These are phyloP conservation scores for Dillenia turbinata DNA, from an alignment of 164 flowering plant species.

Conservation along the genomic window DNA sequence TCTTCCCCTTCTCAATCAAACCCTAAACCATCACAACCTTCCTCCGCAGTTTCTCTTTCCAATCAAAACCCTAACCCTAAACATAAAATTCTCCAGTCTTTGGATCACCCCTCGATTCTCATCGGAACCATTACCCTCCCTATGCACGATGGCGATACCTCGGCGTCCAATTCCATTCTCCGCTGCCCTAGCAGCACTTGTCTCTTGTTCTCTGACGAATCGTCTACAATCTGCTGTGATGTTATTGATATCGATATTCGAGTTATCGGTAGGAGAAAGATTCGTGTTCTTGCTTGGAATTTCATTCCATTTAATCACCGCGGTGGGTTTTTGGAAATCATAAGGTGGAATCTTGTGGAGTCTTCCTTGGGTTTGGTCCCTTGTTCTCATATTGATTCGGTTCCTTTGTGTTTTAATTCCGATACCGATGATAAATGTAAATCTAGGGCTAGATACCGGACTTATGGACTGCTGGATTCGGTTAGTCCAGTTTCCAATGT, in stretches of 20 bases:
- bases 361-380: conserved; percentile 3
- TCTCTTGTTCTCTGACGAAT: conserved; percentile 59
- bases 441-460: conserved; percentile 20
- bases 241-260: conserved; percentile 43
- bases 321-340: conserved; percentile 71
- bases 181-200: conserved; percentile 29
- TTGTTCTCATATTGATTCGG: conserved; percentile 16
- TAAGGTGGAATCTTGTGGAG: conserved; percentile 48
- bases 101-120: conserved; percentile 41
- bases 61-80: conserved; percentile 23
- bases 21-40: neutral
- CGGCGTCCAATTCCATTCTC: conserved; percentile 11
- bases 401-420: conserved; percentile 21
- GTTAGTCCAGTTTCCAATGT: conserved; percentile 62
- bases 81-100: conserved; percentile 26
- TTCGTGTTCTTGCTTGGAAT: conserved; percentile 72
- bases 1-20: conserved; percentile 1
- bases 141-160: neutral
- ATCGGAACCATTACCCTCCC: conserved; percentile 60
- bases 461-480: conserved; percentile 51
- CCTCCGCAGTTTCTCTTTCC: conserved; percentile 1
- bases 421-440: conserved; percentile 1
- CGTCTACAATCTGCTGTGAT: conserved; percentile 57
- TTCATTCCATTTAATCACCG: conserved; percentile 52
- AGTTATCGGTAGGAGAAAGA: conserved; percentile 32